Percentiles rank a stretch among this genome's conserved stretches.
Conservation (phyloP, 2,329 filamentous ascomycete species). For the Aspergillaceae sp. region DNA sequence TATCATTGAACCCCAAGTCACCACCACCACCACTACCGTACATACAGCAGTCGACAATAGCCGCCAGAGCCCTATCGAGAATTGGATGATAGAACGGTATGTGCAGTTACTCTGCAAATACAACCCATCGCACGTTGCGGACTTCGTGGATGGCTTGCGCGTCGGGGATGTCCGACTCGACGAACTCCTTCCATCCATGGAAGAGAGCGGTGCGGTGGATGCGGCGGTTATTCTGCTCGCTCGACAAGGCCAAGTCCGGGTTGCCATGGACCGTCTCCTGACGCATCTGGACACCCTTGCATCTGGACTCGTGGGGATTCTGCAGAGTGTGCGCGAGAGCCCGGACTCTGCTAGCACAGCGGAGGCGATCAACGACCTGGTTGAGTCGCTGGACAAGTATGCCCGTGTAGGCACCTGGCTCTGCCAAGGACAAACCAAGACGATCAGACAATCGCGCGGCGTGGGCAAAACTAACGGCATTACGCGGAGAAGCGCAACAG, state of each 20-base stretch:
- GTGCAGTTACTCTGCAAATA: slow-evolving; percentile 86
- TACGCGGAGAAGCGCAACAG: slow-evolving; percentile 20
- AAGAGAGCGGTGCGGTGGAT: slow-evolving; percentile 81
- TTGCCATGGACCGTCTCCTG: slow-evolving; percentile 79
- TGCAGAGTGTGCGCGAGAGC: slow-evolving; percentile 53
- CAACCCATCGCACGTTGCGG: slow-evolving; percentile 70
- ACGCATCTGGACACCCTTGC: slow-evolving; percentile 72
- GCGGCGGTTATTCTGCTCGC: slow-evolving; percentile 87
- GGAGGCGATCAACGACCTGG: slow-evolving; percentile 62
- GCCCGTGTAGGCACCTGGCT: slow-evolving; percentile 91
- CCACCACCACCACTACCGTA: slow-evolving; percentile 10
- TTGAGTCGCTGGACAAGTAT: slow-evolving; percentile 78
- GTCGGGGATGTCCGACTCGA: slow-evolving; percentile 71
- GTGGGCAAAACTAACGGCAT: slow-evolving; percentile 24
- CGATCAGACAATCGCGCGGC: slow-evolving; percentile 30
- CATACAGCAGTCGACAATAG: slow-evolving; percentile 19
- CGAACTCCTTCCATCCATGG: slow-evolving; percentile 74
- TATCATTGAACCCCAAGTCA: slow-evolving; percentile 57
- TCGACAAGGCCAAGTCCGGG: slow-evolving; percentile 70
- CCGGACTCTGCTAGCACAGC: slow-evolving; percentile 51
- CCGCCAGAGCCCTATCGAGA: slow-evolving; percentile 32
- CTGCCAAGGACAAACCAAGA: slow-evolving; percentile 75
- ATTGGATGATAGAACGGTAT: slow-evolving; percentile 69
- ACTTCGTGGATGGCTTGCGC: slow-evolving; percentile 70
- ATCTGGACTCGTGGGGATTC: slow-evolving; percentile 64